Evolutionary conservation across 2,329 filamentous ascomycete genomes (phyloP).

Genomic region (Cryphonectria japonica): DNA sequence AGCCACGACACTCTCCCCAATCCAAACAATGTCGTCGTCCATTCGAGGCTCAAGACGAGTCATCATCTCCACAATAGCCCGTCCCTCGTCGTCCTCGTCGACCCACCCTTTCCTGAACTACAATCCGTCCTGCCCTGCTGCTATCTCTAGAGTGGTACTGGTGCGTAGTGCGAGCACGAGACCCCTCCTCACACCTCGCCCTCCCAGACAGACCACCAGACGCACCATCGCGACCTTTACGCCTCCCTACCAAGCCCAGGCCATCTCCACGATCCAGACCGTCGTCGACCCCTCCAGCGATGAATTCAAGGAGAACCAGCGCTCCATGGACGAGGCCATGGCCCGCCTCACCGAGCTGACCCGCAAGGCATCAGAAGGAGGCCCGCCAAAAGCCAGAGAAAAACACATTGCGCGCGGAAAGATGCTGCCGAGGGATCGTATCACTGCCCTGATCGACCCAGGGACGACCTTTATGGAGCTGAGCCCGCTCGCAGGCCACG

Average conservation of each 20-base stretch:
- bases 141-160: not conserved
- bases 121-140: not conserved
- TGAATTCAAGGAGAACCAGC: constrained; percentile 80
- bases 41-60: constrained; percentile 19
- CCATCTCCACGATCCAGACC: constrained; percentile 79
- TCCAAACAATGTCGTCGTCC: constrained; percentile 20
- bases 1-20: not conserved
- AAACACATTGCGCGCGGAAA: constrained; percentile 89
- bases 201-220: constrained; percentile 29
- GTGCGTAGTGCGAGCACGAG: not conserved
- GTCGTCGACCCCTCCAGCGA: constrained; percentile 75
- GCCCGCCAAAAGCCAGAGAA: constrained; percentile 77
- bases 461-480: constrained; percentile 91
- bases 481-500: constrained; percentile 86
- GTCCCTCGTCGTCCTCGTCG: constrained; percentile 12
- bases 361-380: constrained; percentile 72
- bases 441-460: constrained; percentile 85
- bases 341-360: constrained; percentile 71
- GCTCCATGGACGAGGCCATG: constrained; percentile 76
- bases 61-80: constrained; percentile 18
- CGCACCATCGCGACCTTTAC: constrained; percentile 74
- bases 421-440: constrained; percentile 90
- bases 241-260: constrained; percentile 77
- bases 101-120: not conserved
- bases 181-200: constrained; percentile 30